Evolutionary conservation across 2,329 filamentous ascomycete genomes (phyloP).

Genomic region (Aspergillus pseudoviridinutans): DNA sequence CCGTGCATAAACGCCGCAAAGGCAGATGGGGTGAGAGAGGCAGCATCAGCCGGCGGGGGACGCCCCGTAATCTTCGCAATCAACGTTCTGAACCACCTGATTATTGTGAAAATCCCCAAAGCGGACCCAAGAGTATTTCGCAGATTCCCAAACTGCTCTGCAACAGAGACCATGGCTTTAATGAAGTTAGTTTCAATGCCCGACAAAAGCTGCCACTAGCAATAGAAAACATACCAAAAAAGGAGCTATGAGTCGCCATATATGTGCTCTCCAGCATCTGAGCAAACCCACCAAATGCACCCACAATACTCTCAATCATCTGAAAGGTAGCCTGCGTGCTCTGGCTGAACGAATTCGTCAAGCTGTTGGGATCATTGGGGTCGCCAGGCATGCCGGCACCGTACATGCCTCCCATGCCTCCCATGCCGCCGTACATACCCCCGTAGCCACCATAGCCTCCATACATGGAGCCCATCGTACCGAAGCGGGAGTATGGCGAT

Average conservation of each 20-base stretch:
- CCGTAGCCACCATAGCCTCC: slow-evolving; percentile 42
- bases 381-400: slow-evolving; percentile 54
- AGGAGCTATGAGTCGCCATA: slow-evolving; percentile 98
- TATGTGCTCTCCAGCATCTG: slow-evolving; percentile 99
- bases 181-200: neutral
- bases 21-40: slow-evolving; percentile 78
- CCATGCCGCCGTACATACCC: slow-evolving; percentile 47
- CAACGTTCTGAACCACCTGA: slow-evolving; percentile 89
- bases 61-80: slow-evolving; percentile 91
- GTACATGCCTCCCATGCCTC: slow-evolving; percentile 46
- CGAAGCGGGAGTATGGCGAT: slow-evolving; percentile 55
- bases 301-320: slow-evolving; percentile 95
- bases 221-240: slow-evolving; percentile 69
- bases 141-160: slow-evolving; percentile 92
- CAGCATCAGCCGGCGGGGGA: slow-evolving; percentile 81
- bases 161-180: slow-evolving; percentile 92
- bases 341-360: slow-evolving; percentile 93
- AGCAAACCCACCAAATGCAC: slow-evolving; percentile 93
- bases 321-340: slow-evolving; percentile 96
- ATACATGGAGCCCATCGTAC: slow-evolving; percentile 42
- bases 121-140: slow-evolving; percentile 90
- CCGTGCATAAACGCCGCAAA: slow-evolving; percentile 87
- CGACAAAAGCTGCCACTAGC: neutral
- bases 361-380: slow-evolving; percentile 84
- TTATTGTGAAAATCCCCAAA: slow-evolving; percentile 89